Base-by-base conservation (phyloP, 805 yeast genomes). In the Zygotorulaspora sp. region DNA sequence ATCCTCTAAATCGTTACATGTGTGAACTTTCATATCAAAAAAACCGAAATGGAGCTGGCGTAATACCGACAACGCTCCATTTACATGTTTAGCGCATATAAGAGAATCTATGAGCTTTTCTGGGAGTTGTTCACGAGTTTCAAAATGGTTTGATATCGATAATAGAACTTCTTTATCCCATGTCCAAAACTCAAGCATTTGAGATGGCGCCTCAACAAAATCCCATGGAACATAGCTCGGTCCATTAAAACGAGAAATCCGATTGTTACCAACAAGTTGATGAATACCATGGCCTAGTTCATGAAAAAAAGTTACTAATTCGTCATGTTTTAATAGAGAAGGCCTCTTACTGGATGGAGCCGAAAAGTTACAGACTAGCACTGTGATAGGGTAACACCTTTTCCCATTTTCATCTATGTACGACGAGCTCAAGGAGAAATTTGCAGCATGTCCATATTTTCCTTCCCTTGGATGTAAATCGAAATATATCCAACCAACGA, bases 241-340 rank as follows among this genome's bases (percentile, higher is more conserved):
- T 15, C 95, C 95, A 54, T 77, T 82, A 63, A 84, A 85, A 45
- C 80, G 70, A 2, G 82, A 70, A 48, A 74, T 78, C 41, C 66
- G 67, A 18, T 89, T 80, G 44, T 72, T 67, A 8, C 89, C 84
- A 38, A 85, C 70, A 32, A 84, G 63, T 48, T 78, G 82, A 61
- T 86, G 96, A 40, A 86, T 81, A 40, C 94, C 95, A 55, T 86
- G 95, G 17, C 95, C 95, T 47, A 85, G 70, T 61, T 86, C 95
- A 56, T 86, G 95, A 78, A 86, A 86, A 49, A 86, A 81, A 0
- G 95, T 86, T 15, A 78, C 78, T 9, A 85, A 85, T 57, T 85
- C 94, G 46, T 68, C 69, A 57, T 86, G 95, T 52, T 80, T 80
- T 52, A 86, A 71, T 49, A 86, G 67, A 1, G 89, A 76, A 14